Base-by-base conservation (phyloP, 1,284 basidiomycete genomes). In the Ganoderma lingzhi region DNA sequence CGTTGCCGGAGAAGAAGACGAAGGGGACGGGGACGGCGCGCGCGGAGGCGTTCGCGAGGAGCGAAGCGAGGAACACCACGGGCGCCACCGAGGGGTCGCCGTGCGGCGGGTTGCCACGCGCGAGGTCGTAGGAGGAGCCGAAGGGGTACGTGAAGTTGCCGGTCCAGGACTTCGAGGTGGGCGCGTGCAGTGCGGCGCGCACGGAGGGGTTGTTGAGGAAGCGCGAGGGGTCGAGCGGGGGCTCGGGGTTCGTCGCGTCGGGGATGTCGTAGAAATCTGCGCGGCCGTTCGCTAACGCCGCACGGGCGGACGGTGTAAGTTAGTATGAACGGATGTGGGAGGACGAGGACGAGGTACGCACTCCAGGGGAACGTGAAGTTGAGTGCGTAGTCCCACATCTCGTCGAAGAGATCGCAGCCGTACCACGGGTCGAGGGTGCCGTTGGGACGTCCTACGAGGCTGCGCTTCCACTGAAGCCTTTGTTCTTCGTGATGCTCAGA, bases 131-230 rank as follows among this genome's bases (percentile, higher is more conserved):
- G 37, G 55, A 63, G 51, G 64, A 69, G 32, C 84, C 86, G 76
- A 90, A 92, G 14, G 87, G 84, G 75, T 86, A 89, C n/a, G 77
- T 69, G 74, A 88, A 85, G 45, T 70, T 78, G 64, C 81, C 71
- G 2, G 68, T 73, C 90, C 90, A 92, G 66, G 87, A 79, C 71
- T 85, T 83, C 76, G 85, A 88, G 3, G 84, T 87, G 14, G 90
- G 90, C 2, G 90, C 90, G 78, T 92, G 90, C 19, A 92, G 78
- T 0, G 90, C 90, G 51, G 84, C 78, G 63, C 85, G 81, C n/a
- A 85, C 86, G 45, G 79, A 81, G 63, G 83, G 80, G 74, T 91
- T 89, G 71, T 91, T 91, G 66, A 92, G 78, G 76, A 90, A 92
- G 44, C 86, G 78, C 44, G 79, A 81, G 5, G 84, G 84, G 74